Base-by-base conservation (phyloP, 2,329 filamentous ascomycete species). In the Aspergillus neotritici region DNA sequence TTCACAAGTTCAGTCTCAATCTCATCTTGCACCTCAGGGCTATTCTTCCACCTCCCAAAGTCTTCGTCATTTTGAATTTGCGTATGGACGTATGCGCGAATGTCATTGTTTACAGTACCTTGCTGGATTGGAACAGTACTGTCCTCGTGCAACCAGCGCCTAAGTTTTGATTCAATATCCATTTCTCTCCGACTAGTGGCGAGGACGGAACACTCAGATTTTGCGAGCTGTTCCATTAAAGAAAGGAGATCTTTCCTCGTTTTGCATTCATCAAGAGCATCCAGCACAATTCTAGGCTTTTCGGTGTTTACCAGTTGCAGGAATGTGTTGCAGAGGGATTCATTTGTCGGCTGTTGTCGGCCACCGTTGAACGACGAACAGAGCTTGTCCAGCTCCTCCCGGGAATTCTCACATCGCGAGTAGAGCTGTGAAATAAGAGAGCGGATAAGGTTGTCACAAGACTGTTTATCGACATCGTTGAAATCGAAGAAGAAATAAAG, bases 171-270 rank as follows among this genome's bases (percentile, higher is more conserved):
- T 36, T 45, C 40, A 17, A 54, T 45, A 12, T 50, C 44, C 28
- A 37, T 32, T 41, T 50, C 48, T 34, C 31, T 41, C 13, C 47
- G 44, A 37, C 46, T 51, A 7, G 47, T 50, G n/a, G 37, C 25
- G 10, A 45, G 34, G 15, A 51, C 12, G 13, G 31, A 9, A 34
- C 8, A 15, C 8, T 3, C 31, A 5, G 31, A 34, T 6, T 15
- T 13, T 13, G 31, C 31, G 15, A 34, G 3, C 3, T 4, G 2
- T n/a, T 34, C 31, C 31, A 34, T 12, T 15, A 13, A 34, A 10
- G 13, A 13, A n/a, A 34, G 12, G 8, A 34, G 15, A 34, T 15
- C 25, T 35, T 4, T 31, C 7, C 31, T 35, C 35, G 34, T 32
- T 31, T 25, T 36, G 15, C 44, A 46, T 40, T 46, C 44, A 40